Evolutionary conservation across 2,329 filamentous ascomycete genomes (phyloP), one percentile per base, ranked within the genome.

Genomic region (Scytalidium lignicola): DNA sequence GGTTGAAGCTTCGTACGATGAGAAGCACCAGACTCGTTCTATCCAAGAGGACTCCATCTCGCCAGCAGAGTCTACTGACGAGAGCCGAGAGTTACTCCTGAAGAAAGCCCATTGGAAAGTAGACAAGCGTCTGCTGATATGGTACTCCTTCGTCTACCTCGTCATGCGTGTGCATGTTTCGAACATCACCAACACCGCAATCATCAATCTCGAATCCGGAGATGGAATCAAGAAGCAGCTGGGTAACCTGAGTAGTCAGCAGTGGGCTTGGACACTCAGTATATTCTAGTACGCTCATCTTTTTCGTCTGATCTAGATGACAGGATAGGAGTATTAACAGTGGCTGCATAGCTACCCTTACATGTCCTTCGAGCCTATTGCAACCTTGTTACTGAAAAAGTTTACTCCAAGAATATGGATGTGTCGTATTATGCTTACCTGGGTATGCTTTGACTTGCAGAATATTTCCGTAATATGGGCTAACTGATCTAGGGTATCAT

Each of bases 131-230:
- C 56, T 63, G 3, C 56, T 63, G 8, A 56, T 55, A 8, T 61
- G 60, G 45, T 62, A 67, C 49, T 67, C 65, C 1, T 2, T 66
- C 2, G 65, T 68, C 15, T 68, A 68, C 46, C 56, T 68, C 23
- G 65, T 68, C 47, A 60, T 65, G 3, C 64, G 67, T 39, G 65
- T 68, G 22, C 65, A 68, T 53, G 66, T 63, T 2, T 57, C 54
- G 41, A 68, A 68, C 48, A 67, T 67, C 50, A 59, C 65, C 17
- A 68, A 68, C 20, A 65, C 66, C 1, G 65, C 66, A 7, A 68
- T 68, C 43, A 67, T 68, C 56, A 68, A 68, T 41, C 59, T 68
- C 12, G 66, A 68, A 49, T 51, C 59, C 22, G 65, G 65, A 19
- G 66, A 64, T 3, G 65, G 65, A 18, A 67, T 68, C 51, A 68